Conservation (phyloP, 2,329 filamentous ascomycete species). For the Lizonia empirigonia region DNA sequence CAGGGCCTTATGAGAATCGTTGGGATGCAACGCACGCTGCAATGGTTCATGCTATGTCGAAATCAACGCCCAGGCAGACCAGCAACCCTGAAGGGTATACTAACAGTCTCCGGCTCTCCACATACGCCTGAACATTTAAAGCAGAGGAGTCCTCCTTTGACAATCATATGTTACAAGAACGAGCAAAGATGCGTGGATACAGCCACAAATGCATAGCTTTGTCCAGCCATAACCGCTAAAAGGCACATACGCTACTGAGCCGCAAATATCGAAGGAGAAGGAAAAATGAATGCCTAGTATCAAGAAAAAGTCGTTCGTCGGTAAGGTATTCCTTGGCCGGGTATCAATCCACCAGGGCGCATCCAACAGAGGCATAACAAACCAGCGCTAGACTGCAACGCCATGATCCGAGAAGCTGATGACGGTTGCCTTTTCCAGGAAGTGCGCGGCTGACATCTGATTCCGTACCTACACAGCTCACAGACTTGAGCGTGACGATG, state of each 20-base stretch:
- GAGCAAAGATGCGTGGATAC: slow-evolving; percentile 1
- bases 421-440: slow-evolving; percentile 6
- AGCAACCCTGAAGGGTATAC: slow-evolving; percentile 36
- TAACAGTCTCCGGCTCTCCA: slow-evolving; percentile 20
- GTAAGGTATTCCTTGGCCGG: not conserved
- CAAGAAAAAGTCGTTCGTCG: not conserved
- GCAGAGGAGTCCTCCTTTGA: not conserved
- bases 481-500: slow-evolving; percentile 1
- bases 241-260: slow-evolving; percentile 6
- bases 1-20: not conserved
- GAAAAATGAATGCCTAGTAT: not conserved
- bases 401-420: not conserved
- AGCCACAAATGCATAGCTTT: slow-evolving; percentile 3
- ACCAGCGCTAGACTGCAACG: slow-evolving; percentile 4
- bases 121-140: slow-evolving; percentile 14
- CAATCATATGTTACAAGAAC: slow-evolving; percentile 23
- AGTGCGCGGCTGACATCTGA: not conserved
- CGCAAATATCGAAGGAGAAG: slow-evolving; percentile 5
- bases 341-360: not conserved
- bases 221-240: slow-evolving; percentile 1
- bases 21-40: slow-evolving; percentile 5
- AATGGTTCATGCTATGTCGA: slow-evolving; percentile 8
- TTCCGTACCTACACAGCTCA: slow-evolving; percentile 9
- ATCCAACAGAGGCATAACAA: slow-evolving; percentile 9
- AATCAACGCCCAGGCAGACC: not conserved